Base-by-base conservation (phyloP, 208 protist species). In the Wallacemonas sp. region DNA sequence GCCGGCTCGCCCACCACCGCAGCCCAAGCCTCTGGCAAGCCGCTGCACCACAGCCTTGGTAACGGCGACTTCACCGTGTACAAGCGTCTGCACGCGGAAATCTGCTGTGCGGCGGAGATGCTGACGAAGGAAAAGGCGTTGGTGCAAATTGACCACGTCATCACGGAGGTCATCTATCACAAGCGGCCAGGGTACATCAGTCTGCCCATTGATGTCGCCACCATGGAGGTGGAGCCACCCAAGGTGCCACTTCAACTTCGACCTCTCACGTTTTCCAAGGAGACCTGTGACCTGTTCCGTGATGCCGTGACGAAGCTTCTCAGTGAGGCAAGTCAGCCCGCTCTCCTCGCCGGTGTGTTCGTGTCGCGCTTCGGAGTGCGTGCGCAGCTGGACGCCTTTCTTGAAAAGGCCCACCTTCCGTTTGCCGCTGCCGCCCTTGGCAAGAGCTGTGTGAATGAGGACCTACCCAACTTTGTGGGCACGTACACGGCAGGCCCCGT, bases 181-280 rank as follows among this genome's bases (percentile, higher is more conserved):
- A 79, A 79, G 66, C 76, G 69, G 66, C 80, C 80, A 8, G 80
- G 80, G 19, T 87, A 80, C 61, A 76, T 87, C 38, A 54, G 66
- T 0, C 54, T 87, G 2, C 80, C 80, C 1, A 62, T 33, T 1
- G 66, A 87, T 55, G 30, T 87, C 8, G 81, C 81, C 17, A 57
- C 68, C 26, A 66, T 68, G 66, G 32, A 68, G 30, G 67, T 73
- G 27, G 46, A 71, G 54, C 65, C 76, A 13, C 81, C 81, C 27
- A 52, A 67, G 26, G 65, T 65, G 26, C 55, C 45, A 24, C 71
- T 87, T 50, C 30, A 66, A 66, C 72, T 52, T 10, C 73, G 70
- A 32, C 26, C 44, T 13, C 57, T 62, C 30, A 64, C 67, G 33
- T 39, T 78, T 5, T 76, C 68, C 27, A 30, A 61, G 17, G 66